Evolutionary conservation across 192 early-diverging fungal genomes (phyloP).

Genomic region (Diversispora epigaea): DNA sequence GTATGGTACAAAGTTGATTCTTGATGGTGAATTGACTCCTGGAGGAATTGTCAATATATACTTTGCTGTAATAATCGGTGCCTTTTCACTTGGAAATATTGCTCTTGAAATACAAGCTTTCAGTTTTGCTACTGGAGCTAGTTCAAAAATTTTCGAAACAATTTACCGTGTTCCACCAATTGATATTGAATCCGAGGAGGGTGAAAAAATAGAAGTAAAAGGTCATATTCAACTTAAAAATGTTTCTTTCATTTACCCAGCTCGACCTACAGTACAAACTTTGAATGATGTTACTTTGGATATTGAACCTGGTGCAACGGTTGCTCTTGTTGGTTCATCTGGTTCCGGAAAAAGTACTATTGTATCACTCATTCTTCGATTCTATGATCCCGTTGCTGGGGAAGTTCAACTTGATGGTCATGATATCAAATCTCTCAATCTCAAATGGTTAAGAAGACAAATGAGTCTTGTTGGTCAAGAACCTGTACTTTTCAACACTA

Average conservation of each 20-base stretch:
- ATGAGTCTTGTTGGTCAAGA: constrained; percentile 75
- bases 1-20: constrained; percentile 57
- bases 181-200: constrained; percentile 58
- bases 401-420: no score
- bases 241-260: no score
- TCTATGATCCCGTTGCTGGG: no score
- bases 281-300: no score
- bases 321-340: no score
- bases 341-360: no score
- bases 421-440: no score
- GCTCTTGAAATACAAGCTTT: constrained; percentile 66
- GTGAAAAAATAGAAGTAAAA: constrained; percentile 40
- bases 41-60: constrained; percentile 74
- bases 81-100: constrained; percentile 70
- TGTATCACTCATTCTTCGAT: no score
- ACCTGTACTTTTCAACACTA: constrained; percentile 58
- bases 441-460: no score
- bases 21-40: constrained; percentile 67
- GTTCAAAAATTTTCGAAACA: constrained; percentile 74
- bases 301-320: no score
- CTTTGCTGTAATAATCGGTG: constrained; percentile 68
- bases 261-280: no score
- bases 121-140: constrained; percentile 79
- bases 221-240: constrained; percentile 42
- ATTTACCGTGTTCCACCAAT: constrained; percentile 82